Percentiles rank a stretch among this genome's conserved stretches.
phyloP scores from a whole-genome alignment of 2,329 filamentous ascomycete species.

The Ascochyta koolunga region DNA sequence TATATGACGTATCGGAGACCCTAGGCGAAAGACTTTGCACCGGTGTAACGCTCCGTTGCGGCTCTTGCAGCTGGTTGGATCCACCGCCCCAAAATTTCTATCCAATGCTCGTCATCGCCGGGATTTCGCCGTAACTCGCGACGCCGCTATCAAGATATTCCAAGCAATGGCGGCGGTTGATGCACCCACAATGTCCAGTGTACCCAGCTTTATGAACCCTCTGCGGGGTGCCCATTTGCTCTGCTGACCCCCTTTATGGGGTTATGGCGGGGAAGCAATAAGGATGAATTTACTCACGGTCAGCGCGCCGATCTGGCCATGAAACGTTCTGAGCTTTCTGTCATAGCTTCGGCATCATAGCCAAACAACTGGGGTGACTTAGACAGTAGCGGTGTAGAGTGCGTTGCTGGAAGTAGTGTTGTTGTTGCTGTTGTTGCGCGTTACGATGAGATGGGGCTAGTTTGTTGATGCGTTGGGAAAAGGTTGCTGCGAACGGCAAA shows the following conservation, averaged over 20 bases:
- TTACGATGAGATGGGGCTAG: background rate
- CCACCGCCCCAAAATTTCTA: conserved; percentile 27
- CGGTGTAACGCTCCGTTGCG: conserved; percentile 31
- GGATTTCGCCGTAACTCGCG: conserved; percentile 19
- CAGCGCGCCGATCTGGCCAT: background rate
- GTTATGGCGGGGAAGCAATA: conserved; percentile 18
- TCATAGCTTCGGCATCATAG: conserved; percentile 6
- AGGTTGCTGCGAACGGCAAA: background rate
- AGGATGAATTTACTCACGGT: conserved; percentile 1
- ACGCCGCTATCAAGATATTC: conserved; percentile 17
- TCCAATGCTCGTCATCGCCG: conserved; percentile 30
- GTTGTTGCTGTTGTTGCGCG: background rate
- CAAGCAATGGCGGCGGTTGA: conserved; percentile 26
- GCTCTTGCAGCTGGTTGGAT: conserved; percentile 28
- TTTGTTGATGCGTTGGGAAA: background rate
- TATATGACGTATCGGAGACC: conserved; percentile 32
- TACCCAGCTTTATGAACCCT: conserved; percentile 15
- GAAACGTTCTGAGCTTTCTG: conserved; percentile 4
- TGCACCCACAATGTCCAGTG: conserved; percentile 22
- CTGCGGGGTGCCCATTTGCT: conserved; percentile 18
- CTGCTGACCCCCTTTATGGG: conserved; percentile 11
- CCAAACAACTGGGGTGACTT: background rate
- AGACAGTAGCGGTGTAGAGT: conserved; percentile 8
- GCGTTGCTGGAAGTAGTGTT: conserved; percentile 3
- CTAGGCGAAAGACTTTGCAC: conserved; percentile 37